Evolutionary conservation across 2,329 filamentous ascomycete genomes (phyloP).

Genomic region (Phaeomoniella chlamydospora): DNA sequence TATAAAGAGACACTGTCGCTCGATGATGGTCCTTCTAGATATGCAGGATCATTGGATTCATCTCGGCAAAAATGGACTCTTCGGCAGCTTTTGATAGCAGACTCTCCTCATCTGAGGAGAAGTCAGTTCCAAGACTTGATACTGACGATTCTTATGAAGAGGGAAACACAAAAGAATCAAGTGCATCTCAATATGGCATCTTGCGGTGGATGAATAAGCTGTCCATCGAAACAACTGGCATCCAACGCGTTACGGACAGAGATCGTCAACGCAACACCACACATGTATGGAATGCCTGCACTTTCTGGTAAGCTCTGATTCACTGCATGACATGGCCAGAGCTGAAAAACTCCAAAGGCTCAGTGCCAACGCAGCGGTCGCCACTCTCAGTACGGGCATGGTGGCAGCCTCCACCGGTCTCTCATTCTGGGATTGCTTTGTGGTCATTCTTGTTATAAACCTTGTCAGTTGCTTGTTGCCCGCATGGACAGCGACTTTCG

Average conservation of each 20-base stretch:
- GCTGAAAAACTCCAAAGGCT: too few relatives aligned
- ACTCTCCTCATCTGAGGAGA: too few relatives aligned
- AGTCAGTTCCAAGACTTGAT: too few relatives aligned
- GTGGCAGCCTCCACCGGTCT: constrained; percentile 16
- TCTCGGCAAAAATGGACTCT: too few relatives aligned
- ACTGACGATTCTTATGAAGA: too few relatives aligned
- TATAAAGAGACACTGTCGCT: too few relatives aligned
- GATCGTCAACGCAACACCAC: not conserved
- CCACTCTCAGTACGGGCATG: constrained; percentile 18
- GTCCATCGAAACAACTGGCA: not conserved
- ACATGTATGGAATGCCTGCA: constrained; percentile 1
- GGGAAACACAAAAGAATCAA: too few relatives aligned
- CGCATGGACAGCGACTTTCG: constrained; percentile 13
- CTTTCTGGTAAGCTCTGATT: not conserved
- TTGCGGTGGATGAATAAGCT: not conserved
- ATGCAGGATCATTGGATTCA: too few relatives aligned
- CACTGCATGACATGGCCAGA: too few relatives aligned
- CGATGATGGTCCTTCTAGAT: too few relatives aligned
- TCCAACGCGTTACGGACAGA: constrained; percentile 1
- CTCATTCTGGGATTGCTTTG: constrained; percentile 22
- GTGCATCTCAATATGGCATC: too few relatives aligned
- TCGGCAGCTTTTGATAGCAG: too few relatives aligned
- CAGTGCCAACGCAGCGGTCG: constrained; percentile 22
- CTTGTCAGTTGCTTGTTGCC: constrained; percentile 14
- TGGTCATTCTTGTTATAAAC: constrained; percentile 20